Base-by-base conservation (phyloP, 2,329 filamentous ascomycete species). In the Xylariaceae sp. region DNA sequence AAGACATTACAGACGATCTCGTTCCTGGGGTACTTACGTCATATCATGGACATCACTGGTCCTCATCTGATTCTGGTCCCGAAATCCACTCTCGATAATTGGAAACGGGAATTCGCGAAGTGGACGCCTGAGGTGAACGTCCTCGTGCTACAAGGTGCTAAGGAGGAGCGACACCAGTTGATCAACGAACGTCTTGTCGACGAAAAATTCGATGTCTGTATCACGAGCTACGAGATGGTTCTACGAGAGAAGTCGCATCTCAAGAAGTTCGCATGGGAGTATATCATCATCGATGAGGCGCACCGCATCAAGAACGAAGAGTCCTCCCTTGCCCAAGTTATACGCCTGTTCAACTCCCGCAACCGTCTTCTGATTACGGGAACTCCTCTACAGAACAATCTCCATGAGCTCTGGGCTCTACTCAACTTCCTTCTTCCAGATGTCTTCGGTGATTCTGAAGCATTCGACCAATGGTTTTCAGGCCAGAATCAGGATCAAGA, bases 271-370 rank as follows among this genome's bases (percentile, higher is more conserved):
- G 90, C 93, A 0, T 98, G 93, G 93, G 91, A 98, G 64, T 98
- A 98, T 66, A 98, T 98, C 65, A 95, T 98, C 54, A 95, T 98
- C 50, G 93, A 98, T 57, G 93, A 98, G 68, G 81, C 93, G 2
- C 93, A 98, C 65, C 89, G 93, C 46, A 98, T 98, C 78, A 98
- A 98, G 73, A 98, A 98, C 66, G 93, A 98, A 62, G 89, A 97
- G 64, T 98, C 93, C 0, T 96, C 93, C 0, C 75, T 98, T 3
- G 90, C 93, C 3, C 91, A 97, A 60, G 94, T 97, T 52, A 95
- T 98, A 51, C 88, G 93, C 53, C 72, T 96, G 39, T 98, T 98
- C 73, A 88, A 90, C 66, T 98, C 93, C 4, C 81, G 93, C 60
- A 97, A 97, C 63, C 85, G 93, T 38, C 76, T 98, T 24, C 76